Conservation (phyloP, 1,284 basidiomycete species). For the Puccinia coronata region DNA sequence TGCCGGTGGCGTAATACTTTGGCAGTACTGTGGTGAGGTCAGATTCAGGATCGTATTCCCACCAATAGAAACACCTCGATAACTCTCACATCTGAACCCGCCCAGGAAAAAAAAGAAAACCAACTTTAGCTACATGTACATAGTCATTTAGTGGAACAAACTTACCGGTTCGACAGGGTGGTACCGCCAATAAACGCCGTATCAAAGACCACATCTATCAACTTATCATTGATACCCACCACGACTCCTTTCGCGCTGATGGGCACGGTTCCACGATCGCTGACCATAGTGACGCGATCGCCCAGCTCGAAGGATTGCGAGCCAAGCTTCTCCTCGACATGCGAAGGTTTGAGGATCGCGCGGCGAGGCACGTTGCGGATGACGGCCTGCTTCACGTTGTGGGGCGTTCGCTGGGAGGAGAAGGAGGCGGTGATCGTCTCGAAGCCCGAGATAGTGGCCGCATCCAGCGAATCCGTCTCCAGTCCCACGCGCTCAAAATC, state of each 20-base stretch:
- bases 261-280: slow-evolving; percentile 87
- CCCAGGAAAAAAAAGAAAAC: background rate
- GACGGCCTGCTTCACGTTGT: slow-evolving; percentile 79
- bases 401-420: slow-evolving; percentile 66
- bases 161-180: slow-evolving; percentile 76
- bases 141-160: too few relatives aligned
- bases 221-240: slow-evolving; percentile 78
- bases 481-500: slow-evolving; percentile 91
- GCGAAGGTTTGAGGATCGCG: slow-evolving; percentile 87
- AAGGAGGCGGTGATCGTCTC: slow-evolving; percentile 73
- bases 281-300: slow-evolving; percentile 94
- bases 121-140: too few relatives aligned
- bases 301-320: slow-evolving; percentile 87
- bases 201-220: slow-evolving; percentile 97
- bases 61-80: slow-evolving; percentile 31
- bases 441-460: slow-evolving; percentile 76
- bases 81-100: slow-evolving; percentile 19
- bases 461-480: slow-evolving; percentile 85
- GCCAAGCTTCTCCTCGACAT: slow-evolving; percentile 84
- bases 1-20: slow-evolving; percentile 14
- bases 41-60: slow-evolving; percentile 31
- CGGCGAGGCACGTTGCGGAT: slow-evolving; percentile 91
- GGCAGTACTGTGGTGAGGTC: slow-evolving; percentile 25
- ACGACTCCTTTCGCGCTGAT: slow-evolving; percentile 90
- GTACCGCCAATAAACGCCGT: slow-evolving; percentile 89